These are phyloP conservation scores for Wolfiporia cocos DNA, from an alignment of 1,284 basidiomycete species.

Conservation along the genomic window DNA sequence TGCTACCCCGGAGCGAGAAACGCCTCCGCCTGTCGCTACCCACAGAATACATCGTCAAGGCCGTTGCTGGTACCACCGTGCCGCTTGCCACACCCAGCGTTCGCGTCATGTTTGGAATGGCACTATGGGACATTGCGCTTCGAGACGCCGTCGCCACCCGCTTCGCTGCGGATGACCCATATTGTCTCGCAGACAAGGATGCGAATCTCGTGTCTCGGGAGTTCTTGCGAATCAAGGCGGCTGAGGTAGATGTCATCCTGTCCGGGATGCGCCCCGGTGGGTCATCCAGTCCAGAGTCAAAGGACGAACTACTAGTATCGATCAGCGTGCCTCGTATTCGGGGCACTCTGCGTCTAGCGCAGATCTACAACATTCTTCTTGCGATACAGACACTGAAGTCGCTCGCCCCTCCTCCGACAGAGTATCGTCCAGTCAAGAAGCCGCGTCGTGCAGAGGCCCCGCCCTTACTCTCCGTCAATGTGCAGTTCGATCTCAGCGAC, in stretches of 20 bases:
- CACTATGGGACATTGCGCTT: slow-evolving; percentile 41
- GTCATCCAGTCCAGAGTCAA: not conserved
- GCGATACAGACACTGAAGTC: slow-evolving; percentile 50
- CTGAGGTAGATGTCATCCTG: slow-evolving; percentile 33
- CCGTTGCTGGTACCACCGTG: slow-evolving; percentile 36
- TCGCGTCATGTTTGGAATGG: slow-evolving; percentile 35
- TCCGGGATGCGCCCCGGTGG: slow-evolving; percentile 21
- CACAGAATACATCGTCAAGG: slow-evolving; percentile 50
- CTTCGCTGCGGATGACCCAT: slow-evolving; percentile 58
- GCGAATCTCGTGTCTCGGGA: slow-evolving; percentile 36
- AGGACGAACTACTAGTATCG: slow-evolving; percentile 20
- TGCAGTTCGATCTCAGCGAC: slow-evolving; percentile 24
- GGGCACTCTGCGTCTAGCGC: slow-evolving; percentile 39
- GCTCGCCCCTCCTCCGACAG: slow-evolving; percentile 26
- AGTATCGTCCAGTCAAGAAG: not conserved
- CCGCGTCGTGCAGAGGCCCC: not conserved
- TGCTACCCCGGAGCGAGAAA: slow-evolving; percentile 36
- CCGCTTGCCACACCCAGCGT: slow-evolving; percentile 21
- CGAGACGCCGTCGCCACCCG: slow-evolving; percentile 57
- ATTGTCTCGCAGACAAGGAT: slow-evolving; percentile 42
- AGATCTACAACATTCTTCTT: slow-evolving; percentile 71
- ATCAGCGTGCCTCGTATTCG: slow-evolving; percentile 14
- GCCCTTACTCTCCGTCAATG: slow-evolving; percentile 17
- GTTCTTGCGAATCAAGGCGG: slow-evolving; percentile 40
- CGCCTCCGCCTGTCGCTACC: slow-evolving; percentile 49